These are phyloP conservation scores for Penstemon davidsonii DNA, from an alignment of 257 asterid genomes.

Conservation along the genomic window DNA sequence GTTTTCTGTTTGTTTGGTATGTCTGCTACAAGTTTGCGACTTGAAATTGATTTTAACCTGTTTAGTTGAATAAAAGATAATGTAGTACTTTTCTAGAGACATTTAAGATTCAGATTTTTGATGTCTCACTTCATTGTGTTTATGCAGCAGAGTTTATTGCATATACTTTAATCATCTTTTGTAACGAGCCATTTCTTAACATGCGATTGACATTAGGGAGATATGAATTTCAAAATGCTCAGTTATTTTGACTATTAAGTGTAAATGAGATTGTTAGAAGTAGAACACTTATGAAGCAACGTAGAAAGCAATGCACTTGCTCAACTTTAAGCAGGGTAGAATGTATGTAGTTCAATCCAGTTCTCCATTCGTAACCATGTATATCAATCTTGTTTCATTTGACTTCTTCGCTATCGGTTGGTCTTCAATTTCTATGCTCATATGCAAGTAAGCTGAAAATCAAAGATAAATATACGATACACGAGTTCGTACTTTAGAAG, in stretches of 20 bases:
- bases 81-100: background rate
- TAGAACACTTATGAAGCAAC: background rate
- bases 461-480: too few species aligned
- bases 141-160: background rate
- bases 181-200: background rate
- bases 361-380: too few species aligned
- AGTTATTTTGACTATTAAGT: background rate
- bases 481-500: too few species aligned
- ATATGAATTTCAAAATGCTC: background rate
- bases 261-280: too few species aligned
- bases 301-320: background rate
- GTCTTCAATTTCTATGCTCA: too few species aligned
- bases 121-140: background rate
- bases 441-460: too few species aligned
- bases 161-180: background rate
- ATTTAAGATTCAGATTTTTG: background rate
- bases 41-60: background rate
- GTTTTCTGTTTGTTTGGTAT: constrained; percentile 16
- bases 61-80: constrained; percentile 32
- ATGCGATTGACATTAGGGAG: background rate
- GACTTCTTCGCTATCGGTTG: too few species aligned
- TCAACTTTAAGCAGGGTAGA: background rate
- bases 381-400: too few species aligned
- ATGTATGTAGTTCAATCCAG: too few species aligned
- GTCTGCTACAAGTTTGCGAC: constrained; percentile 14